Evolutionary conservation across 768 basidiomycete species (phyloP), one percentile per base, ranked within the genome.

Genomic region (Russula griseocarnosa): DNA sequence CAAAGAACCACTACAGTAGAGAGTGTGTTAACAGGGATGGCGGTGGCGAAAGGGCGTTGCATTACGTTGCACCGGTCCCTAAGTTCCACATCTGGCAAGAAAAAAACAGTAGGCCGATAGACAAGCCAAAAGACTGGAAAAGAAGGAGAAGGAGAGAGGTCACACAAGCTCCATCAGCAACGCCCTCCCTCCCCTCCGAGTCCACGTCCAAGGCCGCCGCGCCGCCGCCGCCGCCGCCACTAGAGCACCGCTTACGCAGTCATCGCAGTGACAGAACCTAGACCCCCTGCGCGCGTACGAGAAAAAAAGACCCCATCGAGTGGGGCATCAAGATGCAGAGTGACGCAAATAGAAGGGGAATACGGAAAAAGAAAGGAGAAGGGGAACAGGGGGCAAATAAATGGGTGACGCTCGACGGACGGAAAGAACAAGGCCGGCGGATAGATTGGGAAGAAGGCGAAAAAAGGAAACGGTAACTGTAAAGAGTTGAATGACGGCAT

Each of bases 41-140:
- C 34, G 53, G 36, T 28, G 9, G 28, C 13, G 42, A 54, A 32
- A 24, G 34, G 32, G 8, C 34, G 26, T 24, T 38, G 51, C 52
- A 52, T 38, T 42, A 11, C 30, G 44, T 49, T n/a, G 44, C n/a
- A 3, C 44, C 14, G 63, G 63, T 22, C 59, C 63, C 63, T 36
- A 65, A 55, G 47, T 54, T 55, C 63, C 54, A 44, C 46, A 60
- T 65, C 47, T 55, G 63, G 63, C 46, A 65, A 63, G 52, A 36
- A 46, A 20, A 53, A 30, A 28, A 52, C 26, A 60, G 40, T 32
- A 60, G 44, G 46, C 63, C 47, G 62, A 40, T 24, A n/a, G 22
- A 34, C 30, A 49, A 54, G 14, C 57, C 57, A 32, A 59, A 36
- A 4, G 18, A 22, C 26, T 24, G 57, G 46, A 11, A 16, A 50